Conservation (phyloP, 129 eudicot genomes). For the Helianthus tuberosus region DNA sequence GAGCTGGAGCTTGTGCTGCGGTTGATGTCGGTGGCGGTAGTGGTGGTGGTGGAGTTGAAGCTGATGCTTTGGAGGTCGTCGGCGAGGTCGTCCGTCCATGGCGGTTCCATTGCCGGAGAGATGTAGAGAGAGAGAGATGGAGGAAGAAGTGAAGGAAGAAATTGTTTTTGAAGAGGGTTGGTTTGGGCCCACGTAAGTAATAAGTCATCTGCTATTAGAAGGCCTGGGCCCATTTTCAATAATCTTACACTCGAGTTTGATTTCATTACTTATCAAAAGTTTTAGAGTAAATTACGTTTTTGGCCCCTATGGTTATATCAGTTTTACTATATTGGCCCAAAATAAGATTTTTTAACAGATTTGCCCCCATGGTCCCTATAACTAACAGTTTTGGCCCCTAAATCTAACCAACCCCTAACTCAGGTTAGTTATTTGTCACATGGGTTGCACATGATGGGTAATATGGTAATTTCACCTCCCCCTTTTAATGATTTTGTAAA, state of each 20-base stretch:
- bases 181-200: slow-evolving; percentile 31
- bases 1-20: slow-evolving; percentile 86
- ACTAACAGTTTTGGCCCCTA: no score
- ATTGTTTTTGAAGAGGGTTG: slow-evolving; percentile 26
- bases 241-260: not conserved
- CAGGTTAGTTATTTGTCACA: no score
- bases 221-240: slow-evolving; percentile 5
- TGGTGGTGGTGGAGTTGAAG: slow-evolving; percentile 81
- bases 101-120: slow-evolving; percentile 41
- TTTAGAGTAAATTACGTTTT: no score
- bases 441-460: no score
- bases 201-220: no score
- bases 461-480: no score
- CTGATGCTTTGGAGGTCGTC: slow-evolving; percentile 90
- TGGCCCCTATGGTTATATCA: no score
- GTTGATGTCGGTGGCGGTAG: slow-evolving; percentile 63
- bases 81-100: slow-evolving; percentile 61
- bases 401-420: no score
- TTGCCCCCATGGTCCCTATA: no score
- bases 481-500: no score
- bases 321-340: no score
- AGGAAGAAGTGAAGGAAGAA: not conserved
- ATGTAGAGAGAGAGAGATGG: slow-evolving; percentile 21
- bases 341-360: no score
- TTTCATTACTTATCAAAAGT: not conserved